These are phyloP conservation scores for Emericellopsis cladophorae DNA, from an alignment of 2,329 filamentous ascomycete genomes.

Conservation along the genomic window DNA sequence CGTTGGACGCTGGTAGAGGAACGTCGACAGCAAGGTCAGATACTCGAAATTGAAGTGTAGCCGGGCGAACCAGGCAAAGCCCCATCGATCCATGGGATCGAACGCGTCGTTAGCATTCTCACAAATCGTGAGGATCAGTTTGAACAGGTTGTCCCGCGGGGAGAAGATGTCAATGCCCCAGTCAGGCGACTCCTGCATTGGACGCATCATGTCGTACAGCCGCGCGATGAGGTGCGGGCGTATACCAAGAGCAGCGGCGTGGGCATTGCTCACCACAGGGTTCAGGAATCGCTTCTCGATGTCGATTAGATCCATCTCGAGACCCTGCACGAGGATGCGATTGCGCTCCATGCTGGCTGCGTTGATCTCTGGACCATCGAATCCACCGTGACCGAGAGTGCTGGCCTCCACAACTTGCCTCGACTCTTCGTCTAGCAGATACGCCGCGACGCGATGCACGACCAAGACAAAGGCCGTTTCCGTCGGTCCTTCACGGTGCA, in stretches of 20 bases:
- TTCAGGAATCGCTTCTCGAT: constrained; percentile 37
- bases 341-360: constrained; percentile 22
- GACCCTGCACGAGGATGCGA: constrained; percentile 22
- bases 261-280: constrained; percentile 35
- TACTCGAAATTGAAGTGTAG: constrained; percentile 42
- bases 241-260: constrained; percentile 34
- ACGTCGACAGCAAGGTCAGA: constrained; percentile 39
- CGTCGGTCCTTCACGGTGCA: constrained; percentile 40
- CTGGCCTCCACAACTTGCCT: constrained; percentile 32
- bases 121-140: constrained; percentile 32
- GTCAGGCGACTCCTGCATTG: constrained; percentile 31
- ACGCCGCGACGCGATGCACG: constrained; percentile 33
- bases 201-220: constrained; percentile 31
- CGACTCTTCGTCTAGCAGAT: constrained; percentile 24
- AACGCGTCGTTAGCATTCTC: constrained; percentile 34
- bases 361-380: constrained; percentile 7
- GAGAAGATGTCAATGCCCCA: constrained; percentile 34
- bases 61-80: constrained; percentile 42
- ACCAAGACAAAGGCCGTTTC: constrained; percentile 47
- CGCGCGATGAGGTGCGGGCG: constrained; percentile 35
- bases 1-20: constrained; percentile 33
- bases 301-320: constrained; percentile 28
- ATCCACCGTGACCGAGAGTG: constrained; percentile 24
- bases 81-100: constrained; percentile 25
- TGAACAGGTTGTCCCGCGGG: constrained; percentile 42